Evolutionary conservation across 1,139 yeast species (phyloP), one percentile per base, ranked within the genome.

Genomic region (Debaryomyces udenii): DNA sequence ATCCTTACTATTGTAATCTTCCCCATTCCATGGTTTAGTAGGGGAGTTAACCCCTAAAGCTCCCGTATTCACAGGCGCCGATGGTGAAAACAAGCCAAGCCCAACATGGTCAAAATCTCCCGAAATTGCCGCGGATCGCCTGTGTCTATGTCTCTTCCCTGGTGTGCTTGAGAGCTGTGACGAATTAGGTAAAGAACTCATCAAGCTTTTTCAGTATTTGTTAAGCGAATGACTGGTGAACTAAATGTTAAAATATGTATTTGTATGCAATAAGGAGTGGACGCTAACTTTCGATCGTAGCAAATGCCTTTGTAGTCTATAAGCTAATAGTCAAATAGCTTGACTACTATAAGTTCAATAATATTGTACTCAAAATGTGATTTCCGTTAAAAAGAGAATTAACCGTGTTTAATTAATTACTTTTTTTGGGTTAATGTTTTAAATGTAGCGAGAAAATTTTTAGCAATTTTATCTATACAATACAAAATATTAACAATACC

Each of bases 91-190:
- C 20, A 71, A 49, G 1, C 76, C 76, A 34, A 68, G 51, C 2
- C 76, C 76, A 48, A 64, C 55, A 5, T 62, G 56, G 52, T 83
- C 90, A 55, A 83, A 83, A 55, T 83, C 90, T 0, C 89, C 89
- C 2, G 87, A 81, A 10, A 83, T 80, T 0, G 89, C 89, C 18
- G 86, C 85, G 0, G 89, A 83, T 37, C 91, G 64, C 51, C 82
- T 74, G 51, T 83, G 90, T 35, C 82, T 71, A 57, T 83, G 90
- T 48, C 79, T 68, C 51, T 68, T 68, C 20, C 49, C 47, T 1
- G 55, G 52, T 3, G 58, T 48, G 2, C 51, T 22, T 13, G 50
- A 28, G 10, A 40, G 38, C 33, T 47, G 41, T 11, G 46, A 37
- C 24, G 49, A 37, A 34, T 43, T 44, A 15, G 51, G 52, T 24